Evolutionary conservation across 2,329 filamentous ascomycete genomes (phyloP).

Genomic region (Capronia epimyces): DNA sequence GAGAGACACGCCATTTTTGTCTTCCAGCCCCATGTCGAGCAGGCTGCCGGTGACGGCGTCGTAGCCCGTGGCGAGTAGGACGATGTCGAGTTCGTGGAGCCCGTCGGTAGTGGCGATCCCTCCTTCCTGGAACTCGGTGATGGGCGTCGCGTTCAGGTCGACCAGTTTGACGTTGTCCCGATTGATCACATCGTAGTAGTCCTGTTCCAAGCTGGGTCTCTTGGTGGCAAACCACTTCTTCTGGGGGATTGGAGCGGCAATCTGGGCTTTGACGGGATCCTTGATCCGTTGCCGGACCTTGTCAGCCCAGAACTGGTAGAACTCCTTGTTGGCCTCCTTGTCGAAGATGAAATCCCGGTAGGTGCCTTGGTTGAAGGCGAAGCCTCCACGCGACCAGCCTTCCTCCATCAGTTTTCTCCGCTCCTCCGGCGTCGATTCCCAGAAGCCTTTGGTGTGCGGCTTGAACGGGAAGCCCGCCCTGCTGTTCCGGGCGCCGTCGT

Average conservation of each 20-base stretch:
- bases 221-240: slow-evolving; percentile 54
- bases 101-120: slow-evolving; percentile 37
- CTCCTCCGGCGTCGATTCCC: not conserved
- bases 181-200: slow-evolving; percentile 50
- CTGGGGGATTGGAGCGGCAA: slow-evolving; percentile 49
- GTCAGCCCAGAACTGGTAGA: slow-evolving; percentile 53
- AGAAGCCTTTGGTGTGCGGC: not conserved
- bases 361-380: slow-evolving; percentile 46
- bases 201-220: slow-evolving; percentile 44
- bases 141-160: slow-evolving; percentile 40
- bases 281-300: slow-evolving; percentile 49
- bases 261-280: slow-evolving; percentile 47
- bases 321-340: slow-evolving; percentile 46
- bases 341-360: slow-evolving; percentile 51
- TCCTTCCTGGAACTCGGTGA: slow-evolving; percentile 36
- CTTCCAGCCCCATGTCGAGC: slow-evolving; percentile 37
- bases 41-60: slow-evolving; percentile 42
- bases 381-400: slow-evolving; percentile 43
- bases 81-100: slow-evolving; percentile 37
- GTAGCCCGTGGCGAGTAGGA: slow-evolving; percentile 43
- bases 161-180: slow-evolving; percentile 45
- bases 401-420: not conserved
- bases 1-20: slow-evolving; percentile 34
- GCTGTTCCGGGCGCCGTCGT: not conserved
- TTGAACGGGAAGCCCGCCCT: not conserved